Percentiles rank a stretch among this genome's conserved stretches.
These are phyloP conservation scores for Pugionium dolabratum DNA, from an alignment of 345 rosid species.

Conservation along the genomic window DNA sequence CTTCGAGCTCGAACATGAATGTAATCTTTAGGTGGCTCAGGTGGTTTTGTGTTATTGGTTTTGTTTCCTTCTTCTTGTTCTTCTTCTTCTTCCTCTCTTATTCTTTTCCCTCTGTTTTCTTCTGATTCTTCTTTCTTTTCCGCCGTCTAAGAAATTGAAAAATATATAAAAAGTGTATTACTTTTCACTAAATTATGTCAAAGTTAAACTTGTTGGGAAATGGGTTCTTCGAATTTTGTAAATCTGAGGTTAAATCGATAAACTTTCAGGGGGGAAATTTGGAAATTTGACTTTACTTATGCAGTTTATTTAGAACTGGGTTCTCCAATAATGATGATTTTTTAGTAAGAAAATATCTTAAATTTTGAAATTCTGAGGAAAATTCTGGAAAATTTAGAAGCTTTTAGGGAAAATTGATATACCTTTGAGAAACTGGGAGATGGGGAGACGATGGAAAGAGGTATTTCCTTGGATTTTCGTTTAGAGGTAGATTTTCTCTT, in stretches of 20 bases:
- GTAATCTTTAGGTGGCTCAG: constrained; percentile 71
- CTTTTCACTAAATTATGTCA: constrained; percentile 20
- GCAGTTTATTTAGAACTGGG: too few relatives aligned
- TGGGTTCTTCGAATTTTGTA: constrained; percentile 3
- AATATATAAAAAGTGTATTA: neutral
- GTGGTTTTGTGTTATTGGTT: constrained; percentile 40
- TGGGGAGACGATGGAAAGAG: constrained; percentile 28
- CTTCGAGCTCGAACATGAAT: constrained; percentile 92
- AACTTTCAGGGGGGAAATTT: neutral
- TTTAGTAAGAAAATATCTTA: too few relatives aligned
- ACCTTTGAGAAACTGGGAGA: constrained; percentile 46
- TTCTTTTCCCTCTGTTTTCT: constrained; percentile 42
- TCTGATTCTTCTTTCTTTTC: constrained; percentile 45
- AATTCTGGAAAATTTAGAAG: neutral
- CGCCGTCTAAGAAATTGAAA: constrained; percentile 28
- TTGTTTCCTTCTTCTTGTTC: constrained; percentile 4
- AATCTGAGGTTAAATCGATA: neutral
- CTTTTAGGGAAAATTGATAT: constrained; percentile 1
- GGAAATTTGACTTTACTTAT: too few relatives aligned
- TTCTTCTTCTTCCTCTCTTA: constrained; percentile 24
- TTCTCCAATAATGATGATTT: too few relatives aligned
- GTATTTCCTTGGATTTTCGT: constrained; percentile 53
- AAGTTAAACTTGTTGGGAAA: constrained; percentile 11
- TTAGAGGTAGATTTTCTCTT: constrained; percentile 51
- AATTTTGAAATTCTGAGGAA: neutral